Evolutionary conservation across 306 rosid species (phyloP), one percentile per base, ranked within the genome.

Genomic region (Betula pendula): DNA sequence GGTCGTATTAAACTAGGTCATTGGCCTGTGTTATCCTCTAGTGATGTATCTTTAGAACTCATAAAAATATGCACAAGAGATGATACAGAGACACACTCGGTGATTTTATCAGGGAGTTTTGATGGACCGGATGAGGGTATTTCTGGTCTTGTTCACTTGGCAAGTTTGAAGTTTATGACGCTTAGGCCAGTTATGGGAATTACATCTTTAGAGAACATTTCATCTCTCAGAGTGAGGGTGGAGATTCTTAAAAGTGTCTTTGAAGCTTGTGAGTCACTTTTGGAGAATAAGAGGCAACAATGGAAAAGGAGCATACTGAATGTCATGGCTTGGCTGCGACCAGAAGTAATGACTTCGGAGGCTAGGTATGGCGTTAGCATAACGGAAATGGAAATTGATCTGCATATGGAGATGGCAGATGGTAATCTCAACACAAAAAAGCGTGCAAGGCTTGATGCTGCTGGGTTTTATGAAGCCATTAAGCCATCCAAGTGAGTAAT

Each of bases 221-320:
- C 77, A 53, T 89, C 97, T 62, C 77, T 90, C 50, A 88, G 90
- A 86, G 42, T 95, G 62, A 90, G 96, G 87, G 91, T 92, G 62
- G 98, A 90, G 83, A 75, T 95, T 67, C 85, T 90, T 15, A 79
- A 82, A 79, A 79, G 72, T 63, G 90, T 91, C 16, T 89, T 95
- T 75, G 79, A 89, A 82, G 95, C 97, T 68, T 92, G 93, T 8
- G 89, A 87, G 79, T 90, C 96, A 19, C 89, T 95, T 82, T 72
- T 95, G 73, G 97, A 92, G 59, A 75, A 65, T 81, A 81, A 92
- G 51, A 82, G 99, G 81, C 86, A 90, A 71, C 63, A 83, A 49
- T 95, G 99, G 99, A 95, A 88, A 86, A 90, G 84, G 86, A 95
- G 97, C 80, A 90, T 92, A 93, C 78, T 87, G 87, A 95, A 90